These are phyloP conservation scores for Babesia divergens DNA, from an alignment of 169 alveolate genomes.

Conservation along the genomic window DNA sequence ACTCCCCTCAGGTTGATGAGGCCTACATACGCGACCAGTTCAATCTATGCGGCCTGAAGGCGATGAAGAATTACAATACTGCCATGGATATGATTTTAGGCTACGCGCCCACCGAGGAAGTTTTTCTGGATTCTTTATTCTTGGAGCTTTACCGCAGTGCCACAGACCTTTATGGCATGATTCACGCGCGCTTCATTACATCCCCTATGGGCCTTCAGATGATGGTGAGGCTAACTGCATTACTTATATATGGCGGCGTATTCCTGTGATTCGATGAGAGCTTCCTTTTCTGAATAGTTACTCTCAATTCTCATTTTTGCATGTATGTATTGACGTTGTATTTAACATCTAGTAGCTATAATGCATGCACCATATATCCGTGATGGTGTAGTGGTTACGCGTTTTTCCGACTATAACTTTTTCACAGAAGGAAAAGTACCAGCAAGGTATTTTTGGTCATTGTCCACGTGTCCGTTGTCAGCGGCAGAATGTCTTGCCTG, in stretches of 20 bases:
- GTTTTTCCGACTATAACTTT: conserved; percentile 1
- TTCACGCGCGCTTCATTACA: conserved; percentile 92
- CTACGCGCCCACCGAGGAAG: conserved; percentile 77
- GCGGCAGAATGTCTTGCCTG: conserved; percentile 91
- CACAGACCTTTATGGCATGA: conserved; percentile 89
- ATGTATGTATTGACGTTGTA: neutral
- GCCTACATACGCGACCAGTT: conserved; percentile 71
- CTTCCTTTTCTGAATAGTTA: neutral
- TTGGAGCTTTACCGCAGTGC: conserved; percentile 73
- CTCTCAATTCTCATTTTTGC: neutral
- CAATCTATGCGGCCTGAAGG: conserved; percentile 70
- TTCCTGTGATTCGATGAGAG: neutral
- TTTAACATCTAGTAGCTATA: neutral
- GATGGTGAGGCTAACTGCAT: conserved; percentile 65
- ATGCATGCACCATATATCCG: neutral
- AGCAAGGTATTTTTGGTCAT: conserved; percentile 93
- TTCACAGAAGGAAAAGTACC: conserved; percentile 91
- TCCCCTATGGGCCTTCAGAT: conserved; percentile 88
- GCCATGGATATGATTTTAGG: conserved; percentile 75
- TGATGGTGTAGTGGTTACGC: neutral
- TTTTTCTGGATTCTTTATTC: conserved; percentile 67
- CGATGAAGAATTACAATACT: conserved; percentile 66
- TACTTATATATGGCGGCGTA: neutral
- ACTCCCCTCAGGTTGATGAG: conserved; percentile 60
- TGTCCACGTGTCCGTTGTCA: conserved; percentile 97